Percentiles rank a stretch among this genome's conserved stretches.
Conservation (phyloP, 164 flowering plant genomes). For the Taxillus chinensis region DNA sequence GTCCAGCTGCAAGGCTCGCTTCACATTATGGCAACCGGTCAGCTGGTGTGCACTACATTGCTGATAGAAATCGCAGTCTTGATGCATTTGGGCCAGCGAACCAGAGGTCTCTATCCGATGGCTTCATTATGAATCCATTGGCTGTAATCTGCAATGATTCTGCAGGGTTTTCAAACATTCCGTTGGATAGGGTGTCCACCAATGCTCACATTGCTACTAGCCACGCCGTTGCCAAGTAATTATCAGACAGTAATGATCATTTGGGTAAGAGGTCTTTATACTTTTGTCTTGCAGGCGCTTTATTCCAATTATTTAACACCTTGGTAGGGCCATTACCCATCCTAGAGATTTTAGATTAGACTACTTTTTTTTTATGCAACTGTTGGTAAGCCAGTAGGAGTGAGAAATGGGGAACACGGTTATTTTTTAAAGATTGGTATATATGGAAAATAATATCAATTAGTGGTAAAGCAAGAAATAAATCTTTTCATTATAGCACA, state of each 20-base stretch:
- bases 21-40: constrained; percentile 25
- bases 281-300: too few relatives aligned
- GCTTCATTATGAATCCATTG: constrained; percentile 67
- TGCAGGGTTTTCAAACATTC: constrained; percentile 21
- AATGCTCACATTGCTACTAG: constrained; percentile 6
- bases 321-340: background rate
- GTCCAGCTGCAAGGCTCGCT: constrained; percentile 30
- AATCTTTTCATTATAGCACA: background rate
- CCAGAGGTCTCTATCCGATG: constrained; percentile 40
- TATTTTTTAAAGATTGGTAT: background rate
- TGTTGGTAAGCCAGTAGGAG: background rate
- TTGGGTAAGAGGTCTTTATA: background rate
- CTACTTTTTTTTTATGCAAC: background rate
- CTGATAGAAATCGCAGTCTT: constrained; percentile 25
- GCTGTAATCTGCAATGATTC: constrained; percentile 45
- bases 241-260: constrained; percentile 7
- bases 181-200: constrained; percentile 14
- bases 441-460: too few relatives aligned
- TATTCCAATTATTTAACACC: background rate
- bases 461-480: too few relatives aligned
- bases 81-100: constrained; percentile 24
- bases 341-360: too few relatives aligned
- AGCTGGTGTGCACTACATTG: constrained; percentile 20
- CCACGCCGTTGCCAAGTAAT: constrained; percentile 2
- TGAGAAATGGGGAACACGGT: background rate